Evolutionary conservation across 2,329 filamentous ascomycete species (phyloP).

Genomic region (Trichoderma koningiopsis): DNA sequence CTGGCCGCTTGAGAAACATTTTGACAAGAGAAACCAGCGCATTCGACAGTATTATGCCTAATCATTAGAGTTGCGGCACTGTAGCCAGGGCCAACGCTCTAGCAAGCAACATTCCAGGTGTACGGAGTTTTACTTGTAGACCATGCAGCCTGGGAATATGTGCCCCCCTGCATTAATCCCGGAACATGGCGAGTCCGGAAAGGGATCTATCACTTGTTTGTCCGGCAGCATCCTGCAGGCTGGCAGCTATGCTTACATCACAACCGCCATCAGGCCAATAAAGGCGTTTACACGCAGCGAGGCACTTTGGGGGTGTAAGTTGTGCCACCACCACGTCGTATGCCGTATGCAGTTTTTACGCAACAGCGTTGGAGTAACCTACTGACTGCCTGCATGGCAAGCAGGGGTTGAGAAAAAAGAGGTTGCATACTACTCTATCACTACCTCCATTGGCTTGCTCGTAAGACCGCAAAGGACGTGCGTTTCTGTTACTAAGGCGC

Average conservation of each 20-base stretch:
- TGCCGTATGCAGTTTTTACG: neutral
- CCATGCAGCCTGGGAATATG: neutral
- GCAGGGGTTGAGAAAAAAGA: slow-evolving; percentile 4
- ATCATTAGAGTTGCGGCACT: neutral
- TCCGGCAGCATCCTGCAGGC: neutral
- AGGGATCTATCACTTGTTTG: neutral
- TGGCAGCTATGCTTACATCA: neutral
- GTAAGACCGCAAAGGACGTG: neutral
- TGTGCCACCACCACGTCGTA: neutral
- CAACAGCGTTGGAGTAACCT: neutral
- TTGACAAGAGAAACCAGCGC: neutral
- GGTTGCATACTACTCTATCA: neutral
- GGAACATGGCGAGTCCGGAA: neutral
- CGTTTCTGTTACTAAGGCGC: slow-evolving; percentile 4
- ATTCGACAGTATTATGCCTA: neutral
- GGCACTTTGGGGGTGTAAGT: neutral
- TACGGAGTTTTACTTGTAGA: neutral
- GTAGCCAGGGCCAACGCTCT: neutral
- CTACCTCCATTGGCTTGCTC: neutral
- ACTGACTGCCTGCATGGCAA: neutral
- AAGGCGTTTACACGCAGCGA: neutral
- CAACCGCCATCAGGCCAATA: neutral
- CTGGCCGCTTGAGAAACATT: neutral
- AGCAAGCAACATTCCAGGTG: neutral
- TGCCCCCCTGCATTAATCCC: slow-evolving; percentile 1